phyloP scores from a whole-genome alignment of 2,329 filamentous ascomycete species.

The Penicillium frequentans region DNA sequence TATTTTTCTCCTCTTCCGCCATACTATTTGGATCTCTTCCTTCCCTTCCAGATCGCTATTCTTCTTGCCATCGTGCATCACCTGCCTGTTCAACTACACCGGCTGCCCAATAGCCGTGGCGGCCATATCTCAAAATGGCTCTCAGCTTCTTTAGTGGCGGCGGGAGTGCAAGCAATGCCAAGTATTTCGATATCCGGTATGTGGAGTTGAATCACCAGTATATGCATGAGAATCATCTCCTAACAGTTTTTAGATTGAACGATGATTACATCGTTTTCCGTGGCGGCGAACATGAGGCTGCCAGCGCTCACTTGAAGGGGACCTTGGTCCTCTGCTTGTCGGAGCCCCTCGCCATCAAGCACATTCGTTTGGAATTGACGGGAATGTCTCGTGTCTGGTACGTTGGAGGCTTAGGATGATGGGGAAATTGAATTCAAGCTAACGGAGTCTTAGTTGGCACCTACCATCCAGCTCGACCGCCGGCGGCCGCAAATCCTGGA shows the following conservation, averaged over 20 bases:
- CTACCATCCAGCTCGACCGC: conserved; percentile 37
- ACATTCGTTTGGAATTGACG: conserved; percentile 69
- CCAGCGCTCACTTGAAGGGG: conserved; percentile 72
- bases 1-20: conserved; percentile 8
- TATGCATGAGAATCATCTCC: conserved; percentile 4
- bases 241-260: conserved; percentile 59
- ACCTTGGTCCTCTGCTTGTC: conserved; percentile 72
- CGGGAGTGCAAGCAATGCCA: conserved; percentile 46
- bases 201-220: conserved; percentile 10
- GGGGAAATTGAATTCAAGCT: background rate
- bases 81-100: background rate
- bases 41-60: background rate
- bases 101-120: conserved; percentile 21
- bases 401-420: conserved; percentile 33
- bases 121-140: conserved; percentile 36
- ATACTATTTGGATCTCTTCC: background rate
- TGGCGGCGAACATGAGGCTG: conserved; percentile 71
- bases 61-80: background rate
- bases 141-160: conserved; percentile 47
- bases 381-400: conserved; percentile 70
- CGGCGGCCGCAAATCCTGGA: conserved; percentile 40
- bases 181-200: conserved; percentile 52
- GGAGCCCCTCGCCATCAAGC: conserved; percentile 68
- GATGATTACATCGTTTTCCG: conserved; percentile 78
- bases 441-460: conserved; percentile 29